Percentiles rank a stretch among this genome's conserved stretches.
These are phyloP conservation scores for Aspergillus pseudoglaucus DNA, from an alignment of 2,329 filamentous ascomycete genomes.

Conservation along the genomic window DNA sequence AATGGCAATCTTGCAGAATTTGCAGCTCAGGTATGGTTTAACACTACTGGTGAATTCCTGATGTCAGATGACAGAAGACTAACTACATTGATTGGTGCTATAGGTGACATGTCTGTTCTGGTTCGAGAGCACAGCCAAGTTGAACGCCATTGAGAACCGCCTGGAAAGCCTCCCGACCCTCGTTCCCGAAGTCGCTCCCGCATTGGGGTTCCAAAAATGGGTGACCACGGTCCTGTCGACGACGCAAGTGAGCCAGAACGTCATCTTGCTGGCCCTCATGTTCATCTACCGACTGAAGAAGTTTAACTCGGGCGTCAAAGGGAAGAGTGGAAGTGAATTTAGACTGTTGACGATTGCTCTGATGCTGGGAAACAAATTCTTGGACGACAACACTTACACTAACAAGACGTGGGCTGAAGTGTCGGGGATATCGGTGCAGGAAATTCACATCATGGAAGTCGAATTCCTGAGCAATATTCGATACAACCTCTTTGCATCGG, in stretches of 20 bases:
- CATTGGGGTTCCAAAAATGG: constrained; percentile 84
- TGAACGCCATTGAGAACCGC: constrained; percentile 65
- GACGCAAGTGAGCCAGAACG: constrained; percentile 93
- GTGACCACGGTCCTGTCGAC: constrained; percentile 83
- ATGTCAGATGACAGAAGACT: neutral
- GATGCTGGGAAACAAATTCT: constrained; percentile 97
- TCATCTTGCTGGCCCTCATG: constrained; percentile 79
- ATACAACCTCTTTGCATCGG: constrained; percentile 82
- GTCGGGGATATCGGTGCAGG: constrained; percentile 83
- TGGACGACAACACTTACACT: constrained; percentile 98
- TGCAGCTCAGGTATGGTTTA: constrained; percentile 62
- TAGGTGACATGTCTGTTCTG: constrained; percentile 95
- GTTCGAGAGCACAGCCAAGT: constrained; percentile 82
- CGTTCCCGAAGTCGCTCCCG: constrained; percentile 66
- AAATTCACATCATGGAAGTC: constrained; percentile 99
- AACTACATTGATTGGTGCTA: neutral
- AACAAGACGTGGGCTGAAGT: constrained; percentile 99
- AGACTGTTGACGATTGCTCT: constrained; percentile 85
- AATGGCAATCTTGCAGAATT: constrained; percentile 76
- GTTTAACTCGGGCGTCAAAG: constrained; percentile 80
- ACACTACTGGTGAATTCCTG: neutral
- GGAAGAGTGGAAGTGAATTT: constrained; percentile 89
- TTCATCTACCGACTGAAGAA: constrained; percentile 93
- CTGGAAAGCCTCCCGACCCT: constrained; percentile 48
- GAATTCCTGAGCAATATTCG: constrained; percentile 98